These are phyloP conservation scores for Ramichloridium luteum DNA, from an alignment of 2,329 filamentous ascomycete genomes.

Conservation along the genomic window DNA sequence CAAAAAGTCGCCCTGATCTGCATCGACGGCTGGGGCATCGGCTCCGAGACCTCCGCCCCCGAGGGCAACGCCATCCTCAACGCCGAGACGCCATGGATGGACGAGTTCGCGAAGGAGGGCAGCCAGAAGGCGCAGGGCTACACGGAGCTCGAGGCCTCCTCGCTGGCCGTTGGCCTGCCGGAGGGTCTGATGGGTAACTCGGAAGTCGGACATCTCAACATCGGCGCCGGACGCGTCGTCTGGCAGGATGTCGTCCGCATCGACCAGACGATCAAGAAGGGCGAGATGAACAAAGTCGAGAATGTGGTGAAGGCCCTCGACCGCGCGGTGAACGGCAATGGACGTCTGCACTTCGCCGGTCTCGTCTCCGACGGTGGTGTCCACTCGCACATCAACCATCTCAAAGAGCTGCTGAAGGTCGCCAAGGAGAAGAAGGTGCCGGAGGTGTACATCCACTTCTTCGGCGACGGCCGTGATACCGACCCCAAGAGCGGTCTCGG, in stretches of 20 bases:
- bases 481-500: slow-evolving; percentile 86
- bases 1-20: slow-evolving; percentile 71
- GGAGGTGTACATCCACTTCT: slow-evolving; percentile 97
- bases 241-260: slow-evolving; percentile 92
- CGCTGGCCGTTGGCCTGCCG: slow-evolving; percentile 85
- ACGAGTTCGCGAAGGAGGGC: slow-evolving; percentile 55
- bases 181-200: slow-evolving; percentile 98
- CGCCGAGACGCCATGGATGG: slow-evolving; percentile 90
- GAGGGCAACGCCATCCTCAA: slow-evolving; percentile 90
- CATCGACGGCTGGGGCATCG: slow-evolving; percentile 97
- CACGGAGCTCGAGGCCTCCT: slow-evolving; percentile 89
- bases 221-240: slow-evolving; percentile 90
- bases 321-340: slow-evolving; percentile 73
- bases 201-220: slow-evolving; percentile 97
- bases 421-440: slow-evolving; percentile 81
- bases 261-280: slow-evolving; percentile 81
- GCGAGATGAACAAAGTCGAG: slow-evolving; percentile 60
- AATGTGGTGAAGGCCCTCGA: slow-evolving; percentile 69
- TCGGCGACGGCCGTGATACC: slow-evolving; percentile 93
- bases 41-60: slow-evolving; percentile 41
- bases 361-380: slow-evolving; percentile 91
- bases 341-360: slow-evolving; percentile 81
- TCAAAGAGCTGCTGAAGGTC: slow-evolving; percentile 74
- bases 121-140: slow-evolving; percentile 71
- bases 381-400: slow-evolving; percentile 89